Evolutionary conservation across 345 rosid genomes (phyloP).

Genomic region (Adansonia digitata): DNA sequence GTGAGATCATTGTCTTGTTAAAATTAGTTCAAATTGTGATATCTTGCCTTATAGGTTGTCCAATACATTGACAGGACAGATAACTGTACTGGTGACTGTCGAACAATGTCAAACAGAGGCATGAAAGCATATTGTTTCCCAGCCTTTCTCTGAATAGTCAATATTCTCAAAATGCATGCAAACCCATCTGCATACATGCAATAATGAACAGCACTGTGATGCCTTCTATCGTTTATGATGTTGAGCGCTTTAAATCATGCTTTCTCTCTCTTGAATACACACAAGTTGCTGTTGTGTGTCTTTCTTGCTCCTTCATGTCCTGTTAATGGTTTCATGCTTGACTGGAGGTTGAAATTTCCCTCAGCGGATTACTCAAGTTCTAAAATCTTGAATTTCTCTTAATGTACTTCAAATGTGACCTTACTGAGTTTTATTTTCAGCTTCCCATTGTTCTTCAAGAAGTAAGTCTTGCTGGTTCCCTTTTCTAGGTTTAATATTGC

Average conservation of each 20-base stretch:
- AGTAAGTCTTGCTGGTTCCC: slow-evolving; percentile 5
- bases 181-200: not conserved
- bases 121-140: not conserved
- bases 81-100: not conserved
- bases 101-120: not conserved
- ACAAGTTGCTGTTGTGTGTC: not conserved
- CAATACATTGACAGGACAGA: no score
- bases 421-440: slow-evolving; percentile 1
- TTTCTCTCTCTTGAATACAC: not conserved
- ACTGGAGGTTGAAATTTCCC: slow-evolving; percentile 11
- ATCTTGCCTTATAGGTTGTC: no score
- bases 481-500: slow-evolving; percentile 83
- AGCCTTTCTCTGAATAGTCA: not conserved
- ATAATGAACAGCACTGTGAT: not conserved
- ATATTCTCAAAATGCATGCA: not conserved
- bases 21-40: not conserved
- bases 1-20: not conserved
- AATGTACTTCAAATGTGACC: not conserved
- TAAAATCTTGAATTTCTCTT: not conserved
- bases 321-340: slow-evolving; percentile 8
- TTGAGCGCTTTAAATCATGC: not conserved
- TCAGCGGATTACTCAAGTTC: slow-evolving; percentile 8
- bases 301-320: slow-evolving; percentile 8
- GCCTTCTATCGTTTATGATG: not conserved
- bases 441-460: slow-evolving; percentile 2